A percentile compares a stretch with the other conserved stretches of the same genome.
These are phyloP conservation scores for Lasiodiplodia hormozganensis DNA, from an alignment of 2,329 filamentous ascomycete genomes.

Conservation along the genomic window DNA sequence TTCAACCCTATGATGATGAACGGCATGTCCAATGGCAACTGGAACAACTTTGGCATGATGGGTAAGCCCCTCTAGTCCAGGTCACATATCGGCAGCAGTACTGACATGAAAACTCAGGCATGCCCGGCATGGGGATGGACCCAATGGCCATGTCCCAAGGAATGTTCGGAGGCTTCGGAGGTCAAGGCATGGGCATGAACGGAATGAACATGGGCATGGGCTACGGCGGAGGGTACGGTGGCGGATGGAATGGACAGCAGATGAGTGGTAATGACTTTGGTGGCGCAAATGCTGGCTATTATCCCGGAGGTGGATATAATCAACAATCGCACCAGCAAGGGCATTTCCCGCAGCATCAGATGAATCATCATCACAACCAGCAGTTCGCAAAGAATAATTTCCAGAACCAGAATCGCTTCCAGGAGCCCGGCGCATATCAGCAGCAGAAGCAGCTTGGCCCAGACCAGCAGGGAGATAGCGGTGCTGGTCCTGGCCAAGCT, in stretches of 20 bases:
- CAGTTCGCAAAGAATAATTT: slow-evolving; percentile 66
- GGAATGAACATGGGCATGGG: slow-evolving; percentile 75
- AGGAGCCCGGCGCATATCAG: slow-evolving; percentile 66
- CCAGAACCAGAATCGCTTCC: slow-evolving; percentile 78
- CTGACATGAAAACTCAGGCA: slow-evolving; percentile 57
- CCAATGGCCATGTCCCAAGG: slow-evolving; percentile 76
- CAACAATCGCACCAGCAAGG: slow-evolving; percentile 53
- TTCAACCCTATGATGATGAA: slow-evolving; percentile 74
- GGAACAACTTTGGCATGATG: slow-evolving; percentile 89
- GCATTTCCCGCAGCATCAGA: slow-evolving; percentile 47
- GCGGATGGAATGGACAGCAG: slow-evolving; percentile 72
- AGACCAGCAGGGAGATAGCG: slow-evolving; percentile 48
- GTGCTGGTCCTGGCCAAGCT: slow-evolving; percentile 27
- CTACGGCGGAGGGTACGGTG: slow-evolving; percentile 71
- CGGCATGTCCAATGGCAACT: slow-evolving; percentile 62
- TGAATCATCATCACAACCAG: slow-evolving; percentile 60
- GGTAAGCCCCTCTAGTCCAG: slow-evolving; percentile 64
- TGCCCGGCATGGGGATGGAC: slow-evolving; percentile 87
- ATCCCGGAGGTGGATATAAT: slow-evolving; percentile 61
- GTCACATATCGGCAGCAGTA: slow-evolving; percentile 34
- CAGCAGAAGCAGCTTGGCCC: slow-evolving; percentile 46
- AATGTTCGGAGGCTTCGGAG: slow-evolving; percentile 79
- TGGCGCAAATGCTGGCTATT: slow-evolving; percentile 59
- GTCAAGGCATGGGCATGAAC: slow-evolving; percentile 80
- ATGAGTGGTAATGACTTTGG: slow-evolving; percentile 74